Evolutionary conservation across 148 eudicot genomes (phyloP), one percentile per base, ranked within the genome.

Genomic region (Rhododendron kiyosumense): DNA sequence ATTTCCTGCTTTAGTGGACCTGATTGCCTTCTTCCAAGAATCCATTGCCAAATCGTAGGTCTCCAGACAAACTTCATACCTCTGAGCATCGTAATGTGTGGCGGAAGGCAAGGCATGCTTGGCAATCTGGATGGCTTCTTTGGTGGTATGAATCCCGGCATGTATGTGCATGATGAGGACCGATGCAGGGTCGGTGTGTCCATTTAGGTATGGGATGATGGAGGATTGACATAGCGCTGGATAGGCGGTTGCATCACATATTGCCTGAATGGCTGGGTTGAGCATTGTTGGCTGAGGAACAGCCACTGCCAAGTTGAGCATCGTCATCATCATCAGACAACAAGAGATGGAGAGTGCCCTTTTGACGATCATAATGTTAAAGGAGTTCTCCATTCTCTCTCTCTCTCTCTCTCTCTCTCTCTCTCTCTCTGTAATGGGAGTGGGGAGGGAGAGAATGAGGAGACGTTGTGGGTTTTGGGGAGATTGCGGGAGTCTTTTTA

Each of bases 201-300:
- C 81, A 78, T 78, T n/a, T 43, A 78, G 81, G 48, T 20, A 43
- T 78, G 81, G 81, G 32, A 43, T 24, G 81, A 78, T 43, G 81
- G 81, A 78, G 51, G 49, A 43, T 24, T 24, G 26, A 45, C 81
- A 78, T 20, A 78, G 28, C 12, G n/a, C 15, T 78, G 81, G 52
- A 78, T 78, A 0, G 2, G 43, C 28, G 18, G 81, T 78, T 78
- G 81, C 81, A 22, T 78, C 30, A 6, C 81, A 78, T 43, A 78
- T 43, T 78, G 46, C 48, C 30, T 43, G 11, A n/a, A 78, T 78
- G 81, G 4, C 17, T 43, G n/a, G n/a, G n/a, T n/a, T n/a, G n/a
- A n/a, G n/a, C n/a, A n/a, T n/a, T n/a, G n/a, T n/a, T n/a, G 43
- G 41, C 41, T 36, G 22, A 32, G 20, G 46, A 10, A 43, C 30